A percentile compares a stretch with the other conserved stretches of the same genome.
phyloP scores from a whole-genome alignment of 2,329 filamentous ascomycete genomes.

The Fusarium algeriense region DNA sequence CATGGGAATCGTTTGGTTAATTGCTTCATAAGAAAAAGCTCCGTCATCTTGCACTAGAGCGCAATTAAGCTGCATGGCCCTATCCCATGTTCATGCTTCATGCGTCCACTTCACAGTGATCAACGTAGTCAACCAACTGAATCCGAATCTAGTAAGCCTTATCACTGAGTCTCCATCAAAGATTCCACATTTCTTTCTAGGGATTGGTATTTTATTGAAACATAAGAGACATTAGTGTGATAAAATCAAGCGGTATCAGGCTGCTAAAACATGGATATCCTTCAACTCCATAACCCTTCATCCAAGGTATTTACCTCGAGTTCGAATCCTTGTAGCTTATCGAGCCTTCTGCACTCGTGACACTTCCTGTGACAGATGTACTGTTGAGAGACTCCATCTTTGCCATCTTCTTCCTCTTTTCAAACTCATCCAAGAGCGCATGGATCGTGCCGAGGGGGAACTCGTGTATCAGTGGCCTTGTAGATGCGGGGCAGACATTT shows the following conservation, averaged over 20 bases:
- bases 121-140: neutral
- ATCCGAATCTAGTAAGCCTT: neutral
- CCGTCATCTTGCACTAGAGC: neutral
- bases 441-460: slow-evolving; percentile 36
- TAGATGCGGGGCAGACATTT: slow-evolving; percentile 45
- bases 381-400: slow-evolving; percentile 34
- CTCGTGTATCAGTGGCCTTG: slow-evolving; percentile 18
- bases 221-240: slow-evolving; percentile 1
- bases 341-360: slow-evolving; percentile 20
- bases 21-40: neutral
- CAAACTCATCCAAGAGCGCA: slow-evolving; percentile 36
- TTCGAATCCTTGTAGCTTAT: slow-evolving; percentile 21
- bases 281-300: neutral
- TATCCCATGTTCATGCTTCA: neutral
- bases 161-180: neutral
- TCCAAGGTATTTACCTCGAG: slow-evolving; percentile 2
- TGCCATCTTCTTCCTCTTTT: slow-evolving; percentile 34
- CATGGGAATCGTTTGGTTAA: neutral
- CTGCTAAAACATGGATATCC: slow-evolving; percentile 4
- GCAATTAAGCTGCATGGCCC: neutral
- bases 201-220: neutral
- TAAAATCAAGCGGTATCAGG: slow-evolving; percentile 1
- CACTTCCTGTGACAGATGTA: slow-evolving; percentile 16
- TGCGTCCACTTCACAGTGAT: neutral
- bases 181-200: neutral